phyloP scores from a whole-genome alignment of 768 basidiomycete genomes.

The Lyophyllum shimeji region DNA sequence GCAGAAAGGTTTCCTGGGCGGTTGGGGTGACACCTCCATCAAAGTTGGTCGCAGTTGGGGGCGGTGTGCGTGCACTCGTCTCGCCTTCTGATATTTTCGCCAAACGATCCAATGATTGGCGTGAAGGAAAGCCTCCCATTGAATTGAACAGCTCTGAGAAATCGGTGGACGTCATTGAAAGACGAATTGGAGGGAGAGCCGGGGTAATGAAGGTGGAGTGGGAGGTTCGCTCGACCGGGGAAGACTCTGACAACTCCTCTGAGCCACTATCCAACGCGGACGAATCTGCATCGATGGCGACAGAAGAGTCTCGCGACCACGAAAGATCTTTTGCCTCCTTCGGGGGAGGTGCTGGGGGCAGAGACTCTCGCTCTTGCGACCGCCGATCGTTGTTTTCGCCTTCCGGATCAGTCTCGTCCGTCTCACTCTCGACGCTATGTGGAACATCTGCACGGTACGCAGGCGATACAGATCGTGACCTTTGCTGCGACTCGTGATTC shows the following conservation, averaged over 20 bases:
- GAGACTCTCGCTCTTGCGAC: slow-evolving; percentile 15
- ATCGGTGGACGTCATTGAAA: slow-evolving; percentile 82
- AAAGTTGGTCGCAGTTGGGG: slow-evolving; percentile 31
- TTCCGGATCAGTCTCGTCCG: slow-evolving; percentile 63
- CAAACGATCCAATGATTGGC: slow-evolving; percentile 47
- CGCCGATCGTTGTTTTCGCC: slow-evolving; percentile 29
- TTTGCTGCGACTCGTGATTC: slow-evolving; percentile 29
- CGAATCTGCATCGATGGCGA: slow-evolving; percentile 22
- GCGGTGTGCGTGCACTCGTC: slow-evolving; percentile 28
- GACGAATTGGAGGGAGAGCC: slow-evolving; percentile 86
- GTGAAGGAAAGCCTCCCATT: slow-evolving; percentile 48
- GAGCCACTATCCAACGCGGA: slow-evolving; percentile 36
- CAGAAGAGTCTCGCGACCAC: background rate
- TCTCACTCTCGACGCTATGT: slow-evolving; percentile 69
- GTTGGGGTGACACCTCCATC: slow-evolving; percentile 25
- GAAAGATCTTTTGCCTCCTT: slow-evolving; percentile 32
- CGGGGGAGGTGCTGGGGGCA: slow-evolving; percentile 44
- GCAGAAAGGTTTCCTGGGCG: slow-evolving; percentile 22
- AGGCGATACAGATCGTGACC: slow-evolving; percentile 57
- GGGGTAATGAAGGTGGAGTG: slow-evolving; percentile 83
- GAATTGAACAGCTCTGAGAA: slow-evolving; percentile 73
- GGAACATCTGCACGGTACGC: slow-evolving; percentile 70
- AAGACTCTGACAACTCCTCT: slow-evolving; percentile 53
- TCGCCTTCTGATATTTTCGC: slow-evolving; percentile 40
- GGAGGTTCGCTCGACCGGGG: slow-evolving; percentile 65